Evolutionary conservation across 2,329 filamentous ascomycete genomes (phyloP), one percentile per base, ranked within the genome.

Genomic region (Monilinia fructigena): DNA sequence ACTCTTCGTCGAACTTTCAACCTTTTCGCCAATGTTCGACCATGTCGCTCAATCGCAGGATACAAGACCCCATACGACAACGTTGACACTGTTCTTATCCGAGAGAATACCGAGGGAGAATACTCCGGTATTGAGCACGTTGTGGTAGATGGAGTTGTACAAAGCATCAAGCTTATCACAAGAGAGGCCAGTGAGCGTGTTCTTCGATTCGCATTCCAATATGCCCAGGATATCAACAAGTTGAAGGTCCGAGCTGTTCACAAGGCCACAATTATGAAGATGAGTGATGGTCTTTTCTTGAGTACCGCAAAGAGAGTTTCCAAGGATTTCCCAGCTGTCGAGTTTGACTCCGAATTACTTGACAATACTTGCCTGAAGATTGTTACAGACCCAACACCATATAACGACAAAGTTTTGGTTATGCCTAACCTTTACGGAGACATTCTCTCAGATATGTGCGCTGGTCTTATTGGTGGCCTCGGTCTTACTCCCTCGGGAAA

Each of bases 241-340:
- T 93, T 88, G 79, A 97, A 97, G 90, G 94, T 98, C 76, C 92
- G 93, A 77, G 94, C 93, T 68, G 93, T 98, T 71, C 95, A 99
- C 90, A 99, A 99, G 88, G 95, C 95, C 79, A 98, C 95, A 78
- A 99, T 99, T 84, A 99, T 99, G 95, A 99, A 99, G 89, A 96
- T 97, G 92, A 94, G 90, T 78, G 95, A 99, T 80, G 95, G 95
- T 82, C 91, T 99, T 70, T 99, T 99, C 89, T 86, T 99, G 74
- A 91, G 86, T 80, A 92, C 90, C 70, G 95, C 90, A 74, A 84
- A 88, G 74, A 86, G 95, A 69, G 87, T 99, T 73, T 85, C 92
- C 80, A 96, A 96, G 87, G 93, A 98, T 78, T 99, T 91, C 87
- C 95, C 95, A 71, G 85, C 89, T 75, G 92, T 99, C 76, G 91